These are phyloP conservation scores for Cutaneotrichosporon spelunceum DNA, from an alignment of 1,284 basidiomycete genomes.

Conservation along the genomic window DNA sequence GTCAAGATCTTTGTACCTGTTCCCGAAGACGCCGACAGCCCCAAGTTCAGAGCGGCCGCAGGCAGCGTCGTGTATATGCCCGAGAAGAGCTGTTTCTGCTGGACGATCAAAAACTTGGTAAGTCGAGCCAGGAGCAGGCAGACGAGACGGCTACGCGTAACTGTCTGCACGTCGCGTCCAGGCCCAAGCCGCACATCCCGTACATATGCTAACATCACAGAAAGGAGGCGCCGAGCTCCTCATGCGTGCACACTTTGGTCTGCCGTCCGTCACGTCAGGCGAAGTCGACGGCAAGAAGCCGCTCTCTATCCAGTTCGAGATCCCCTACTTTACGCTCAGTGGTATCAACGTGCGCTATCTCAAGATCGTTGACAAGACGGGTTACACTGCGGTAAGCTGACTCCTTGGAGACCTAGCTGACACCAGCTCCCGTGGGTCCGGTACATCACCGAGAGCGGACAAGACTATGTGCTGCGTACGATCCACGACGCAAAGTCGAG, in stretches of 20 bases:
- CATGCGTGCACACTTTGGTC: slow-evolving; percentile 92
- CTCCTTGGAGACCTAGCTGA: not conserved
- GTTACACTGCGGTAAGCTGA: slow-evolving; percentile 64
- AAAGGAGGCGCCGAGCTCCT: slow-evolving; percentile 55
- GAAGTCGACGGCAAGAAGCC: slow-evolving; percentile 87
- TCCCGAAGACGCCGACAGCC: slow-evolving; percentile 96
- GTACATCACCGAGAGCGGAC: slow-evolving; percentile 85
- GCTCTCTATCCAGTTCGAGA: slow-evolving; percentile 92
- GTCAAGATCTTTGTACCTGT: slow-evolving; percentile 98
- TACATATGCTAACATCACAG: slow-evolving; percentile 6
- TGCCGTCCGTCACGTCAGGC: slow-evolving; percentile 80
- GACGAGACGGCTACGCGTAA: no score
- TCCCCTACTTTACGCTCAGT: slow-evolving; percentile 82
- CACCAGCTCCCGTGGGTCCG: slow-evolving; percentile 55
- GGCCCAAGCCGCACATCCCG: no score
- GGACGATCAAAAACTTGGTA: slow-evolving; percentile 84
- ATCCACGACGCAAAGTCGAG: slow-evolving; percentile 48
- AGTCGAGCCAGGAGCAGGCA: not conserved
- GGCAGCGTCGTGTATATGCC: slow-evolving; percentile 91
- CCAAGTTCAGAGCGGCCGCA: slow-evolving; percentile 73
- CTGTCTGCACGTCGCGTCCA: no score
- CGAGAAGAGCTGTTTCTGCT: slow-evolving; percentile 92
- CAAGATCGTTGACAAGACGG: slow-evolving; percentile 98
- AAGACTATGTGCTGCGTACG: slow-evolving; percentile 67
- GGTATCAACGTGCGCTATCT: slow-evolving; percentile 85